phyloP scores from a whole-genome alignment of 768 basidiomycete species.

The Hydnomerulius pinastri region DNA sequence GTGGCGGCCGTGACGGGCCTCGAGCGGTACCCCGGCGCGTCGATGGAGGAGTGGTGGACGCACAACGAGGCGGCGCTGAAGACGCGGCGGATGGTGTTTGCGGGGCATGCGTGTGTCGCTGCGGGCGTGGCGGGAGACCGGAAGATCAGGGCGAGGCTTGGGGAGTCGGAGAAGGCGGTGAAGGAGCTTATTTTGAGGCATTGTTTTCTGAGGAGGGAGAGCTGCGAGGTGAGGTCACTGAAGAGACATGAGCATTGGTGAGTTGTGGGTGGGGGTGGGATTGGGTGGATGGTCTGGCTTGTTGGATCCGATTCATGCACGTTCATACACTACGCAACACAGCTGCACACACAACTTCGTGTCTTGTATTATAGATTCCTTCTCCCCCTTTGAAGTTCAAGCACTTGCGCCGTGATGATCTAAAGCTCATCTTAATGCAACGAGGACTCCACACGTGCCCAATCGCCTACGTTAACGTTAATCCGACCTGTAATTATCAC shows the following conservation, averaged over 20 bases:
- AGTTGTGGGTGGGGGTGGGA: too few species aligned
- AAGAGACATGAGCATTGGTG: slow-evolving; percentile 28
- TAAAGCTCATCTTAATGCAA: neutral
- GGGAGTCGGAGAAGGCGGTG: slow-evolving; percentile 19
- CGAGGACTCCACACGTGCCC: slow-evolving; percentile 23
- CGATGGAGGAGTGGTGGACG: slow-evolving; percentile 43
- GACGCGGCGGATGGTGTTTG: slow-evolving; percentile 36
- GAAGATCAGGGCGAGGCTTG: slow-evolving; percentile 24
- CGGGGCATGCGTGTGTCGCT: slow-evolving; percentile 40
- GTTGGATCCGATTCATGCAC: neutral
- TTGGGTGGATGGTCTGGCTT: neutral
- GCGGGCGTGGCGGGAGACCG: slow-evolving; percentile 14
- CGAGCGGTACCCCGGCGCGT: slow-evolving; percentile 29
- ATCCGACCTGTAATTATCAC: slow-evolving; percentile 1
- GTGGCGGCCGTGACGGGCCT: slow-evolving; percentile 32
- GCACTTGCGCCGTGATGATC: neutral
- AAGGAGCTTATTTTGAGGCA: slow-evolving; percentile 29
- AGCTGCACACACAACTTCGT: too few species aligned
- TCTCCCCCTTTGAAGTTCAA: too few species aligned
- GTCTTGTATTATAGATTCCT: slow-evolving; percentile 7
- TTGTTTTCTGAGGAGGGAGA: slow-evolving; percentile 26
- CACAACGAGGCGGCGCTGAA: slow-evolving; percentile 36
- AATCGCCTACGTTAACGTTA: slow-evolving; percentile 10
- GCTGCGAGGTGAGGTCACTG: slow-evolving; percentile 21
- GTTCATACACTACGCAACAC: neutral